Evolutionary conservation across 371 early-diverging fungal genomes (phyloP).

Genomic region (Choanephora cucurbitarum): DNA sequence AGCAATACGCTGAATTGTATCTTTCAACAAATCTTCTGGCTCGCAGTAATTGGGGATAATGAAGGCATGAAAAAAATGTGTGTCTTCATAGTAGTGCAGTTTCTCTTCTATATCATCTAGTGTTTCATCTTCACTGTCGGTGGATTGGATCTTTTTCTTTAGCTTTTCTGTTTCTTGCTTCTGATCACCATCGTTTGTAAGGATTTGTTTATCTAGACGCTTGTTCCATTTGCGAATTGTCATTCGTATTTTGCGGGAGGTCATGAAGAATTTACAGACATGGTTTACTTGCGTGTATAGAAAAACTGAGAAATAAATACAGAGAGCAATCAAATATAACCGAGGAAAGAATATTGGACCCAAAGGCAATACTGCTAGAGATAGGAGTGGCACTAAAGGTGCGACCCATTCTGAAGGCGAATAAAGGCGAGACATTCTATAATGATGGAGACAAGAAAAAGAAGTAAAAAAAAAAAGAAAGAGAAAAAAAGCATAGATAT

Average conservation of each 20-base stretch:
- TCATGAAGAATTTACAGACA: slow-evolving; percentile 43
- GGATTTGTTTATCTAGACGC: slow-evolving; percentile 4
- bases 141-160: background rate
- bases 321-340: slow-evolving; percentile 36
- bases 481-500: background rate
- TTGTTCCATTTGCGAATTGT: slow-evolving; percentile 40
- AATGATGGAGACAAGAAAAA: background rate
- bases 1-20: slow-evolving; percentile 43
- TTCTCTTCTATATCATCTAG: slow-evolving; percentile 24
- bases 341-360: slow-evolving; percentile 49
- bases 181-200: slow-evolving; percentile 1
- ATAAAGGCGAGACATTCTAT: slow-evolving; percentile 22
- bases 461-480: slow-evolving; percentile 5
- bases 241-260: slow-evolving; percentile 34
- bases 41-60: slow-evolving; percentile 67
- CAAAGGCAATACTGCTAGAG: slow-evolving; percentile 37
- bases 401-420: slow-evolving; percentile 52
- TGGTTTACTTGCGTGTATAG: slow-evolving; percentile 48
- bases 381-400: slow-evolving; percentile 38
- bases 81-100: slow-evolving; percentile 28
- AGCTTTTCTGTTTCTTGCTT: slow-evolving; percentile 5
- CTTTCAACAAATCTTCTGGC: slow-evolving; percentile 42
- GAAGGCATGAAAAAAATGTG: slow-evolving; percentile 47
- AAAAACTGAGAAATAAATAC: slow-evolving; percentile 41
- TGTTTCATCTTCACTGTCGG: slow-evolving; percentile 18